Percentiles rank a stretch among this genome's conserved stretches.
These are phyloP conservation scores for Xanthoconium separans DNA, from an alignment of 1,284 basidiomycete genomes.

Conservation along the genomic window DNA sequence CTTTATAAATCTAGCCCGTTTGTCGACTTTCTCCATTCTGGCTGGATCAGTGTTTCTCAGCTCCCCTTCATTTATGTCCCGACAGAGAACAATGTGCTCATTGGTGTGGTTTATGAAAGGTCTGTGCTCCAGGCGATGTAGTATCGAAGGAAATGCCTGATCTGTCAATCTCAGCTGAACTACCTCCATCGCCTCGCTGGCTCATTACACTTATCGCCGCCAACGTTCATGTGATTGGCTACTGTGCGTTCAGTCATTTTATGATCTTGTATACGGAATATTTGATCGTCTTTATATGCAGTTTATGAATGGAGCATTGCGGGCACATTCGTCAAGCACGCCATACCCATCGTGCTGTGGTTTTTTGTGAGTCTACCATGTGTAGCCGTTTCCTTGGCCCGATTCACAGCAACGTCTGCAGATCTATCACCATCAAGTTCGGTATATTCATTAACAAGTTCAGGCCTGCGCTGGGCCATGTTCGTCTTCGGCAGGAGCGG, in stretches of 20 bases:
- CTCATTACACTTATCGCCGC: constrained; percentile 56
- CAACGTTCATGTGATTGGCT: constrained; percentile 69
- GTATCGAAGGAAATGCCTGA: neutral
- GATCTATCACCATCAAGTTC: constrained; percentile 46
- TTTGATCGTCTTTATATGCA: constrained; percentile 24
- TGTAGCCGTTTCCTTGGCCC: no score
- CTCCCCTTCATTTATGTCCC: constrained; percentile 54
- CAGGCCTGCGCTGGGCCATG: constrained; percentile 54
- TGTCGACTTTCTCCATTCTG: no score
- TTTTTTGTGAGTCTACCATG: no score
- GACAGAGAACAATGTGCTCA: constrained; percentile 70
- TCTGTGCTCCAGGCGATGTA: constrained; percentile 26
- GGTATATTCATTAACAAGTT: constrained; percentile 48
- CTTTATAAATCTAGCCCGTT: no score
- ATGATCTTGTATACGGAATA: neutral
- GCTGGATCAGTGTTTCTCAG: no score
- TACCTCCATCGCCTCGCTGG: constrained; percentile 73
- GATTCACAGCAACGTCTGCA: constrained; percentile 26
- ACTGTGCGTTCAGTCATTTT: constrained; percentile 42
- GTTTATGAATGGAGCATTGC: constrained; percentile 60
- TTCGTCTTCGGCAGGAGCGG: constrained; percentile 75
- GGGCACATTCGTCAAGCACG: constrained; percentile 38
- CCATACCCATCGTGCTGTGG: constrained; percentile 44
- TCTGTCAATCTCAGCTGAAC: constrained; percentile 52
- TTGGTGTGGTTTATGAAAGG: constrained; percentile 74